phyloP scores from a whole-genome alignment of 306 rosid species.

The Trichosanthes truncata region DNA sequence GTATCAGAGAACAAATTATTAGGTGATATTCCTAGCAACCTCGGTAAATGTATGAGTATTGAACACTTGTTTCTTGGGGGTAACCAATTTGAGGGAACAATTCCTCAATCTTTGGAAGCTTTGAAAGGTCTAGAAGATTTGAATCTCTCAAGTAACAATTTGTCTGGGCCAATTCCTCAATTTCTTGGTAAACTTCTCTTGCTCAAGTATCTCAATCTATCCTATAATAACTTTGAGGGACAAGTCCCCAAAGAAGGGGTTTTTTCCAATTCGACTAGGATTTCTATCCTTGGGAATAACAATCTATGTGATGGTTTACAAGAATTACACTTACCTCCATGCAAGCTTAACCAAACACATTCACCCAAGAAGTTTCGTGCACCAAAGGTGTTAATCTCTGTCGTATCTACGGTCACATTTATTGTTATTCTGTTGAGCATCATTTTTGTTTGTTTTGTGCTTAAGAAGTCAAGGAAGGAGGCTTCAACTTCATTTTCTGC shows the following conservation, averaged over 20 bases:
- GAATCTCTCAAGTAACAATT: conserved; percentile 20
- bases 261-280: conserved; percentile 14
- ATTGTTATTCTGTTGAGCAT: neutral
- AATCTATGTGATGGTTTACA: conserved; percentile 26
- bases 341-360: neutral
- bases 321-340: conserved; percentile 17
- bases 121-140: conserved; percentile 11
- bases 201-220: conserved; percentile 18
- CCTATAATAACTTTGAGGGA: conserved; percentile 21
- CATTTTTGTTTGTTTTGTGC: neutral
- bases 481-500: neutral
- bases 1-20: conserved; percentile 21
- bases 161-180: conserved; percentile 20
- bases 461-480: conserved; percentile 7
- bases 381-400: neutral
- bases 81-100: conserved; percentile 21
- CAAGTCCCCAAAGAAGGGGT: conserved; percentile 21
- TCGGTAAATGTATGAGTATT: neutral
- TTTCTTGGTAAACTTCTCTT: conserved; percentile 1
- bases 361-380: conserved; percentile 7
- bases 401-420: neutral
- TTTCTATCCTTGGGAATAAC: conserved; percentile 21
- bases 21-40: conserved; percentile 9
- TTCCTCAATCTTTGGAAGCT: conserved; percentile 14
- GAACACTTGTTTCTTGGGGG: neutral